Percentiles rank a stretch among this genome's conserved stretches.
These are phyloP conservation scores for Dalbergia oliveri DNA, from an alignment of 306 rosid genomes.

Conservation along the genomic window DNA sequence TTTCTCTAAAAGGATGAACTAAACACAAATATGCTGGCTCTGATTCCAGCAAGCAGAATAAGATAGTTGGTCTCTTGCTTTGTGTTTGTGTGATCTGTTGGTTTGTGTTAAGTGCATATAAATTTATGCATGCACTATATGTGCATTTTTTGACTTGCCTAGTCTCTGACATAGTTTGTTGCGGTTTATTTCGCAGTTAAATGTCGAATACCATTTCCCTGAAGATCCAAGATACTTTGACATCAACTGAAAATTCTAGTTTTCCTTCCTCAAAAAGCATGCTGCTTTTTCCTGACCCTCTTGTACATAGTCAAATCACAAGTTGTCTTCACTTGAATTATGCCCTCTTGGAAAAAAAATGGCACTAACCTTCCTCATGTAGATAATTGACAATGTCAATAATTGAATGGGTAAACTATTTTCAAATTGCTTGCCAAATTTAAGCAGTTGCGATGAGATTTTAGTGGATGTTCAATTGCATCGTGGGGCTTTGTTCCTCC, in stretches of 20 bases:
- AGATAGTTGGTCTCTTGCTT: conserved; percentile 33
- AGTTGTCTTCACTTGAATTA: conserved; percentile 38
- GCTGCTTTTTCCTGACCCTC: conserved; percentile 45
- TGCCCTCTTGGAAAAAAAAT: conserved; percentile 29
- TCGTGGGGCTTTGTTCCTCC: not conserved
- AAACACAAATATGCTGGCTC: conserved; percentile 28
- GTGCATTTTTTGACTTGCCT: conserved; percentile 22
- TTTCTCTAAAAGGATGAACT: conserved; percentile 17
- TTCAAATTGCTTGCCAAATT: conserved; percentile 37
- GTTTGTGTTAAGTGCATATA: not conserved
- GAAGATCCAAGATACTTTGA: conserved; percentile 94
- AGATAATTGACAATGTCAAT: conserved; percentile 49
- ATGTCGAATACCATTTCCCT: conserved; percentile 95
- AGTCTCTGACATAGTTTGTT: conserved; percentile 46
- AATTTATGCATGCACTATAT: not conserved
- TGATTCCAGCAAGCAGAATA: conserved; percentile 10
- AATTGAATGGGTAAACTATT: conserved; percentile 53
- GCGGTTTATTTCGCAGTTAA: conserved; percentile 71
- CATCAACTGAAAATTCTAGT: conserved; percentile 67
- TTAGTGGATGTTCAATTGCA: conserved; percentile 4
- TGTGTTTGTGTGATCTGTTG: conserved; percentile 14
- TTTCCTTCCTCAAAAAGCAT: conserved; percentile 38
- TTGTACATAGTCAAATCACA: conserved; percentile 48
- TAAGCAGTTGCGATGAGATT: conserved; percentile 2
- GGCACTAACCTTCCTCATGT: conserved; percentile 51